Conservation (phyloP, 1,284 basidiomycete genomes). For the Apiotrichum siamense region DNA sequence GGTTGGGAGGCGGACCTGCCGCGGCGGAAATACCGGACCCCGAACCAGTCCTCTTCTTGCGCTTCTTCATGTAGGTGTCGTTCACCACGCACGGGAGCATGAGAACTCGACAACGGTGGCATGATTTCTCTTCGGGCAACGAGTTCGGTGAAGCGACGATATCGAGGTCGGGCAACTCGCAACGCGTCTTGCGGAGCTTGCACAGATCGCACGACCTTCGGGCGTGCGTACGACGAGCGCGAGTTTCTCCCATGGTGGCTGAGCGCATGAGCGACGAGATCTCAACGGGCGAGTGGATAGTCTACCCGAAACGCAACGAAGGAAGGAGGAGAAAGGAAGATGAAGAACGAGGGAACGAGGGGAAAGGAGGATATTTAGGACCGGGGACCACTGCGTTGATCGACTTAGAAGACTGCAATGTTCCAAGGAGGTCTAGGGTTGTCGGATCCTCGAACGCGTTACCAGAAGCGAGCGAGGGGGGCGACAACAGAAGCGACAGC, state of each 20-base stretch:
- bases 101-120: slow-evolving; percentile 40
- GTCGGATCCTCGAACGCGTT: too few relatives aligned
- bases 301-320: too few relatives aligned
- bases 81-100: slow-evolving; percentile 40
- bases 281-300: too few relatives aligned
- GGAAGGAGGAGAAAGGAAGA: too few relatives aligned
- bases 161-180: slow-evolving; percentile 43
- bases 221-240: slow-evolving; percentile 41
- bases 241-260: slow-evolving; percentile 7
- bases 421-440: too few relatives aligned
- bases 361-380: too few relatives aligned
- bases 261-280: slow-evolving; percentile 1
- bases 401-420: too few relatives aligned
- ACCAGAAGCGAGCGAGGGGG: too few relatives aligned
- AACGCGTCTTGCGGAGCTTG: slow-evolving; percentile 43
- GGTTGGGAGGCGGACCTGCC: background rate
- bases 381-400: too few relatives aligned
- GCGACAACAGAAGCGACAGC: too few relatives aligned
- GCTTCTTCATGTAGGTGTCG: slow-evolving; percentile 29
- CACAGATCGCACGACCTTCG: slow-evolving; percentile 41
- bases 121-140: slow-evolving; percentile 33
- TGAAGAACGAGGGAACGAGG: too few relatives aligned
- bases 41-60: slow-evolving; percentile 15
- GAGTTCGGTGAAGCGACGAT: slow-evolving; percentile 30
- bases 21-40: background rate